Percentiles rank a stretch among this genome's conserved stretches.
Conservation (phyloP, 805 yeast genomes). For the Spathaspora passalidarum region DNA sequence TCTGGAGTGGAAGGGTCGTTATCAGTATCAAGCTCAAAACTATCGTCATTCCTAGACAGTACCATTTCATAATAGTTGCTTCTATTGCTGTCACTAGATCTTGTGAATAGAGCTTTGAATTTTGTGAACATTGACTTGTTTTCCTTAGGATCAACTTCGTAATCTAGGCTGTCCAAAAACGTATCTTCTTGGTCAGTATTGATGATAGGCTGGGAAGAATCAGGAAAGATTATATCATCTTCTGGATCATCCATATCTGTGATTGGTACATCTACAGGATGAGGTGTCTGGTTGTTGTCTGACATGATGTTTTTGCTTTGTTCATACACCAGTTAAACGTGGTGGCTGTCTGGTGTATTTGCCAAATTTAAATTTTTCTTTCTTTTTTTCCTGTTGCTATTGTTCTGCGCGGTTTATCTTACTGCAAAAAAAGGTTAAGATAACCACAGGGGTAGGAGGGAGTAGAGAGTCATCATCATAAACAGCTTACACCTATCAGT, state of each 20-base stretch:
- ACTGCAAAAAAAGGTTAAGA: no score
- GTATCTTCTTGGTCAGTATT: slow-evolving; percentile 1
- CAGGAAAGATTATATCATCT: slow-evolving; percentile 27
- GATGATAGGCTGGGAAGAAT: not conserved
- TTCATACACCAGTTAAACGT: no score
- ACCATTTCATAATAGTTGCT: slow-evolving; percentile 8
- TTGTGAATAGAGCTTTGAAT: slow-evolving; percentile 4
- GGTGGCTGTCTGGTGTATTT: not conserved
- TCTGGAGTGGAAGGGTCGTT: slow-evolving; percentile 7
- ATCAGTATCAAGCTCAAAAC: slow-evolving; percentile 17
- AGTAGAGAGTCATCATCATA: no score
- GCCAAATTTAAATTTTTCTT: not conserved
- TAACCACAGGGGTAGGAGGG: no score
- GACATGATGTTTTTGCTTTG: slow-evolving; percentile 14
- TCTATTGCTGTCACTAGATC: not conserved
- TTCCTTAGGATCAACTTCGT: slow-evolving; percentile 12
- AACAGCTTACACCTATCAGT: no score
- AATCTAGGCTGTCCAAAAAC: slow-evolving; percentile 23
- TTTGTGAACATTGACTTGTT: slow-evolving; percentile 2
- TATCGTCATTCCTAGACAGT: slow-evolving; percentile 7
- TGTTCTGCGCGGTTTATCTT: not conserved
- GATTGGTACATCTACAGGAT: slow-evolving; percentile 52
- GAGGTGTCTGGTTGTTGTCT: slow-evolving; percentile 20
- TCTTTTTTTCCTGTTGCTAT: not conserved
- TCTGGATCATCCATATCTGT: slow-evolving; percentile 50